Base-by-base conservation (phyloP, 805 yeast genomes). In the Kazachstania kunashirensis region DNA sequence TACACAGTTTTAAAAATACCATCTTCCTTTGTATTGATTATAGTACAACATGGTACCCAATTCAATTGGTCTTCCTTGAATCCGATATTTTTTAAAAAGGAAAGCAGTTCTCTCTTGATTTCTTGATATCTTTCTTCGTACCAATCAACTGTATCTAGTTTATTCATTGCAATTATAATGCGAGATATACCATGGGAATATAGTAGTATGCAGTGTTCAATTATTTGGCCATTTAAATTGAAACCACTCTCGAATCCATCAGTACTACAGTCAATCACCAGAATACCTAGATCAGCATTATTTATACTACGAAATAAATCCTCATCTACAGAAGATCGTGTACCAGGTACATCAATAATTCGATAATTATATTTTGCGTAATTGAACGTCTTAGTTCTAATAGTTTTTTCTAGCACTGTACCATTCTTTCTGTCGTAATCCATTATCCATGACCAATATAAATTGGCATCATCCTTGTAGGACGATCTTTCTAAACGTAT, bases 61-160 rank as follows among this genome's bases (percentile, higher is more conserved):
- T 73, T 60, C 33, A 92, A 74, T 53, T 86, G 89, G 29, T 79
- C 79, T 62, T 78, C 78, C 45, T 67, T 67, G 65, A 83, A 85
- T 21, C 96, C 96, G 52, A 84, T 75, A 54, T 80, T 84, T 55
- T 73, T 79, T 58, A 89, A 72, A 68, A 79, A 89, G 17, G 56
- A 46, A n/a, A 73, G 73, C 46, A 92, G 70, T 64, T 89, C 89
- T 50, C 75, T 65, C 47, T 80, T 83, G 67, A 96, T 88, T 65
- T 89, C 96, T 47, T 76, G 79, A 62, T 81, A 92, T 62, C 98
- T 79, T 50, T 79, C 88, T 63, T 84, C 75, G 27, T 95, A 79
- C 98, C 98, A 92, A 44, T 63, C 67, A 26, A 89, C 95, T 28
- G 96, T 84, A 65, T 92, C 98, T 96, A 89, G 84, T 73, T 89